Evolutionary conservation across 192 early-diverging fungal genomes (phyloP), one percentile per base, ranked within the genome.

Genomic region (Chytriomyces confervae): DNA sequence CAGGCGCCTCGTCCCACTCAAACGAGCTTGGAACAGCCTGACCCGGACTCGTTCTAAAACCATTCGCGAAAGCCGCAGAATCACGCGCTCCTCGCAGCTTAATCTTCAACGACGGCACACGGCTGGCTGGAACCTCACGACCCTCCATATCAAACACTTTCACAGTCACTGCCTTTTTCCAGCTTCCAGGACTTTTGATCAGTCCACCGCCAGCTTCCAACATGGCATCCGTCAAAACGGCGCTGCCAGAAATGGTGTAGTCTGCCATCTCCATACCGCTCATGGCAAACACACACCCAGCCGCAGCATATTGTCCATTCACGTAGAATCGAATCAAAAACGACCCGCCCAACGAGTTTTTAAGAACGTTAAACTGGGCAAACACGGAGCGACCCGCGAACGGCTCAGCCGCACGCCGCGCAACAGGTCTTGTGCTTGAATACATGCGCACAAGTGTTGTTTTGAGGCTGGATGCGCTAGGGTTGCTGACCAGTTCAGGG

Each of bases 241-340:
- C 51, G 51, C 51, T 57, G 10, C 51, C 51, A n/a, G 11, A 10
- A n/a, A 57, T 57, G 0, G n/a, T 57, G 51, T 16, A n/a, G 51
- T 10, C 11, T 16, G 51, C 51, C 51, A 57, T 57, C n/a, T 10
- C n/a, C 11, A 57, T n/a, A 1, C 51, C 51, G 51, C n/a, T 57
- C 51, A 57, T 57, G 51, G 51, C 51, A 57, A 57, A 57, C 51
- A 57, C 51, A n/a, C n/a, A 57, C 10, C 51, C 51, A 57, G 51
- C 51, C 51, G 51, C n/a, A 10, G 51, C 51, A 1, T 16, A 57
- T 16, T 57, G 51, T 10, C 51, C 51, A n/a, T 57, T 57, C 11
- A 57, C 51, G n/a, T 16, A 57, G n/a, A 57, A 57, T 57, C n/a
- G 10, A 10, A 57, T n/a, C 11, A 16, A 57, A n/a, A 57, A 57